These are phyloP conservation scores for Phytophthora ramorum DNA, from an alignment of 352 stramenopile species.

Conservation along the genomic window DNA sequence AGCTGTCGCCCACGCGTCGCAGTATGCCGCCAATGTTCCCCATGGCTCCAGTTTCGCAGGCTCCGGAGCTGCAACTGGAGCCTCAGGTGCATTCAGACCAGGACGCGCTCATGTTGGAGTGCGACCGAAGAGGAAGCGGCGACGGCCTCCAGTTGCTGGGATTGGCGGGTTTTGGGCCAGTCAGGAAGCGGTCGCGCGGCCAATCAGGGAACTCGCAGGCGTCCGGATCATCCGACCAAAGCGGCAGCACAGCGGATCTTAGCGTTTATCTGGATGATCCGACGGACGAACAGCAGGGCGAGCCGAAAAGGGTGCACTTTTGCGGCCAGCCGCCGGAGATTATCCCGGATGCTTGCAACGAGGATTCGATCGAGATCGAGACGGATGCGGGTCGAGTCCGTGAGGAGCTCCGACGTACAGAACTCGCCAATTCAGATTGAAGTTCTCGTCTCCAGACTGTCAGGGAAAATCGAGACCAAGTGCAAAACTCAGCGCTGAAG, in stretches of 20 bases:
- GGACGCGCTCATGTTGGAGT: constrained; percentile 39
- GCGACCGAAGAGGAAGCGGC: constrained; percentile 36
- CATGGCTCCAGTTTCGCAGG: constrained; percentile 31
- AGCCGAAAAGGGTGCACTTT: constrained; percentile 64
- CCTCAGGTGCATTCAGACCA: constrained; percentile 26
- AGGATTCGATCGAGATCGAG: constrained; percentile 25
- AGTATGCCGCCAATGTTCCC: constrained; percentile 62
- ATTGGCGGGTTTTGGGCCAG: constrained; percentile 34
- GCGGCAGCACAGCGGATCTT: constrained; percentile 51
- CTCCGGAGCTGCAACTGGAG: constrained; percentile 20
- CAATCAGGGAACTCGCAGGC: constrained; percentile 62
- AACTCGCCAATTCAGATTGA: constrained; percentile 42
- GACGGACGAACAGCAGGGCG: constrained; percentile 39
- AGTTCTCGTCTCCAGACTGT: constrained; percentile 7
- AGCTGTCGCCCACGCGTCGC: constrained; percentile 63
- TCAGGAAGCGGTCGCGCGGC: constrained; percentile 58
- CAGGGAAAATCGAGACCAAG: background rate
- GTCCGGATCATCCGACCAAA: constrained; percentile 55
- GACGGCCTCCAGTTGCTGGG: constrained; percentile 43
- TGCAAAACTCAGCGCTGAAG: background rate
- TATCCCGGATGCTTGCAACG: constrained; percentile 40
- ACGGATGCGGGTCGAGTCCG: constrained; percentile 23
- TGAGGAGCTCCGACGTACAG: constrained; percentile 36
- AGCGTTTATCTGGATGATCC: constrained; percentile 46
- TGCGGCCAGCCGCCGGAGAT: constrained; percentile 48